Base-by-base conservation (phyloP, 2,329 filamentous ascomycete genomes). In the Falciphora oryzae region DNA sequence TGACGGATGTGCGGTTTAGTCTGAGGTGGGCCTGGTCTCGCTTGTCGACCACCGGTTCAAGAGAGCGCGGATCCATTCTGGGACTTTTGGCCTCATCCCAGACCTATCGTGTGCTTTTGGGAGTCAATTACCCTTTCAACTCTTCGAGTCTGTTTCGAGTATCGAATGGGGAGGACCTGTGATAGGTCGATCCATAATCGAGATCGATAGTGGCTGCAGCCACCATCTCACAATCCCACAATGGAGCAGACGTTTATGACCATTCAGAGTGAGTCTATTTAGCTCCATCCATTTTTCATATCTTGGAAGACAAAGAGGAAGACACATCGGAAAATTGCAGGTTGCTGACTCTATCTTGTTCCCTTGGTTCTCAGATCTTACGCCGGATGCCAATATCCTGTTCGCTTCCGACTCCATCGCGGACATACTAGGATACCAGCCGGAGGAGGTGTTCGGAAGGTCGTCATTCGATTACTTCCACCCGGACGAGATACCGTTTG, bases 201-300 rank as follows among this genome's bases (percentile, higher is more conserved):
- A 44, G 16, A 22, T 44, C 38, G 38, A 44, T 16, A 44, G 38
- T 44, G 38, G 38, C 38, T 8, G 38, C 38, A 44, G 38, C 38
- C 38, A 22, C 38, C 14, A 44, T 7, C 6, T 44, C 16, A 44
- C 14, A 22, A 18, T 44, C 44, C 61, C 61, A 75, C 73, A 68
- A 91, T 92, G 90, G 90, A 93, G 77, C 90, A 90, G 70, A 95
- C 92, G 38, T 96, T 96, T 78, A 95, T 96, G 79, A 93, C 91
- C 70, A 95, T 96, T 73, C 92, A 95, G 74, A 92, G 92, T 91
- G 78, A 79, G 87, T 81, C 65, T 27, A 25, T 60, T 67, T 35
- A 68, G 65, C 50, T 63, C 68, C 62, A 53, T 66, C 18, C 4
- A 4, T 14, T 27, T 27, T 4, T 57, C 56, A 57, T 18, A 18